These are phyloP conservation scores for Lactuca saligna DNA, from an alignment of 129 eudicot genomes.

Conservation along the genomic window DNA sequence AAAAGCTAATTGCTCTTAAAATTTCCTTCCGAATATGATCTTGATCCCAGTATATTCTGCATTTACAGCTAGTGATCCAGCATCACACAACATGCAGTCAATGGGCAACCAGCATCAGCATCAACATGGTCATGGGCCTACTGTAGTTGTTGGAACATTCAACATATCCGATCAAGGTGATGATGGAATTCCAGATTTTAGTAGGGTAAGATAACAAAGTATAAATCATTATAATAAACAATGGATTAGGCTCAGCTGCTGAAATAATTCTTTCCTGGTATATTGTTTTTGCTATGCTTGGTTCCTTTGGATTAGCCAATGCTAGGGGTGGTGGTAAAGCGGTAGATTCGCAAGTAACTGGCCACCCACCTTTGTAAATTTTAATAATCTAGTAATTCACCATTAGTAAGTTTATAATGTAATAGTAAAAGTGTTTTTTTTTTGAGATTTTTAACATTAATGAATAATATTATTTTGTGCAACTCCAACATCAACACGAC, in stretches of 20 bases:
- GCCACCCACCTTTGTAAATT: neutral
- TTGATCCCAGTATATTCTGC: constrained; percentile 3
- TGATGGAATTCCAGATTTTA: constrained; percentile 22
- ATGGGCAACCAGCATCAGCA: constrained; percentile 41
- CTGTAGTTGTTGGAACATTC: too few species aligned
- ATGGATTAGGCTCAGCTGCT: neutral
- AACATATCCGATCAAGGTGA: too few species aligned
- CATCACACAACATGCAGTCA: constrained; percentile 43
- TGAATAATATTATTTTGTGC: too few species aligned
- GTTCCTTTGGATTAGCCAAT: constrained; percentile 62
- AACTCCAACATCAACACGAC: too few species aligned
- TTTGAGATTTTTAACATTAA: too few species aligned
- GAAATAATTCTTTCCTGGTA: constrained; percentile 26
- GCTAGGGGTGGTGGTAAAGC: constrained; percentile 55
- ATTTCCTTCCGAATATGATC: neutral
- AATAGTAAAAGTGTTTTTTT: too few species aligned
- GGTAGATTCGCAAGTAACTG: constrained; percentile 56
- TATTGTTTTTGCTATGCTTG: constrained; percentile 79
- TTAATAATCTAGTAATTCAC: too few species aligned
- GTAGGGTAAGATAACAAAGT: constrained; percentile 56
- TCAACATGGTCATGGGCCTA: too few species aligned
- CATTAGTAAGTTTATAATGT: too few species aligned
- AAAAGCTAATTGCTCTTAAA: neutral
- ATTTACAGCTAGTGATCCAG: constrained; percentile 61
- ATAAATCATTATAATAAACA: neutral